Percentiles rank a stretch among this genome's conserved stretches.
phyloP scores from a whole-genome alignment of 768 basidiomycete genomes.

The Serendipita sp. region DNA sequence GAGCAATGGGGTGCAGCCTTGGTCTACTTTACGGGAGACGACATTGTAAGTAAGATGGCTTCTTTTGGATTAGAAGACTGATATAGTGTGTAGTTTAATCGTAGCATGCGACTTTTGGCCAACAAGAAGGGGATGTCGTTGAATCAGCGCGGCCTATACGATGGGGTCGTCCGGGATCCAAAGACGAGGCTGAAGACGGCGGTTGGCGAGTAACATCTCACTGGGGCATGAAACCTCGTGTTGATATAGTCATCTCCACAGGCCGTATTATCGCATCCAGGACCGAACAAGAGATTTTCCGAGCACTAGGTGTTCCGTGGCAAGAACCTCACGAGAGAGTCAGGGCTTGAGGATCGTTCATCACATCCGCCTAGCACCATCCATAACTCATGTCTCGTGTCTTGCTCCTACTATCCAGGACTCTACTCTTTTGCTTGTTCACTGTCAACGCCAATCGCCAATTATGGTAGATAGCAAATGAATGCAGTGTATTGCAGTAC shows the following conservation, averaged over 20 bases:
- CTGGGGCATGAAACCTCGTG: background rate
- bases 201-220: slow-evolving; percentile 28
- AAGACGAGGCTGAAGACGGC: slow-evolving; percentile 42
- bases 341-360: slow-evolving; percentile 17
- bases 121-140: slow-evolving; percentile 64
- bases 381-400: too few relatives aligned
- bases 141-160: slow-evolving; percentile 73
- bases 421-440: too few relatives aligned
- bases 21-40: slow-evolving; percentile 90
- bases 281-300: slow-evolving; percentile 78
- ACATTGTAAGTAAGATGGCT: slow-evolving; percentile 44
- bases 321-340: slow-evolving; percentile 66
- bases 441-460: too few relatives aligned
- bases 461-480: too few relatives aligned
- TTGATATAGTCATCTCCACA: slow-evolving; percentile 17
- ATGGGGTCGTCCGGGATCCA: slow-evolving; percentile 55
- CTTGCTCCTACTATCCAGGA: too few relatives aligned
- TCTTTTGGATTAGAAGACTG: background rate
- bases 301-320: slow-evolving; percentile 63
- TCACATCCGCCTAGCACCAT: too few relatives aligned
- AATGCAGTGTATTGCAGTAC: too few relatives aligned
- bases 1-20: slow-evolving; percentile 63
- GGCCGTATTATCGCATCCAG: slow-evolving; percentile 61
- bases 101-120: slow-evolving; percentile 74
- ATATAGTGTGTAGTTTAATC: slow-evolving; percentile 52